Percentiles rank a stretch among this genome's conserved stretches.
These are phyloP conservation scores for Neonectria ditissima DNA, from an alignment of 2,329 filamentous ascomycete species.

Conservation along the genomic window DNA sequence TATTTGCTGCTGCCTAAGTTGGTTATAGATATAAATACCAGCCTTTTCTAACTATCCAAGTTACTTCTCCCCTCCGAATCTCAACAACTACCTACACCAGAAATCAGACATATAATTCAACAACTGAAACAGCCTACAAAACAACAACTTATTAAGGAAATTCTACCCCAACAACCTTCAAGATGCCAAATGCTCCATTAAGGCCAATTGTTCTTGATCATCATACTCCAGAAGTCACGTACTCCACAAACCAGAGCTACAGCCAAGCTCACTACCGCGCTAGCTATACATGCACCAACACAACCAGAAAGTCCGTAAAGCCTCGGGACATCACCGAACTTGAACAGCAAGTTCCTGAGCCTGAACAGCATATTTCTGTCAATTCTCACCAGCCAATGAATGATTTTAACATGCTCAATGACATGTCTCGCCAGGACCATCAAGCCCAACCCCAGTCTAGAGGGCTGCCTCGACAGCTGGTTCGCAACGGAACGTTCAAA, in stretches of 20 bases:
- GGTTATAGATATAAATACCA: background rate
- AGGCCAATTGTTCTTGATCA: background rate
- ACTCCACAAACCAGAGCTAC: background rate
- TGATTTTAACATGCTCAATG: no score
- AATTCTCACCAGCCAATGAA: no score
- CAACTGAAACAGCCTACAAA: background rate
- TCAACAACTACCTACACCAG: background rate
- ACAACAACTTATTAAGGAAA: background rate
- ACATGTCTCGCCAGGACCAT: no score
- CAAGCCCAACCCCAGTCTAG: no score
- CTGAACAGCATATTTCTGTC: no score
- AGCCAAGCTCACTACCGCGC: no score
- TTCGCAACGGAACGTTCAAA: no score
- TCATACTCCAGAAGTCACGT: background rate
- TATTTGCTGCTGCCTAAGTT: background rate
- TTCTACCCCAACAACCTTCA: background rate
- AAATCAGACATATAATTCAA: background rate
- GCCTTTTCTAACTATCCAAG: background rate
- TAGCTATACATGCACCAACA: no score
- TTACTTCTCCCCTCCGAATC: background rate
- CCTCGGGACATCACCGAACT: no score
- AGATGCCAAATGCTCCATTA: background rate
- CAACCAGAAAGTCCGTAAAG: no score
- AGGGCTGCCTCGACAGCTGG: no score
- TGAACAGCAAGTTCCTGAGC: no score